Evolutionary conservation across 768 basidiomycete species (phyloP).

Genomic region (Obba rivulosa): DNA sequence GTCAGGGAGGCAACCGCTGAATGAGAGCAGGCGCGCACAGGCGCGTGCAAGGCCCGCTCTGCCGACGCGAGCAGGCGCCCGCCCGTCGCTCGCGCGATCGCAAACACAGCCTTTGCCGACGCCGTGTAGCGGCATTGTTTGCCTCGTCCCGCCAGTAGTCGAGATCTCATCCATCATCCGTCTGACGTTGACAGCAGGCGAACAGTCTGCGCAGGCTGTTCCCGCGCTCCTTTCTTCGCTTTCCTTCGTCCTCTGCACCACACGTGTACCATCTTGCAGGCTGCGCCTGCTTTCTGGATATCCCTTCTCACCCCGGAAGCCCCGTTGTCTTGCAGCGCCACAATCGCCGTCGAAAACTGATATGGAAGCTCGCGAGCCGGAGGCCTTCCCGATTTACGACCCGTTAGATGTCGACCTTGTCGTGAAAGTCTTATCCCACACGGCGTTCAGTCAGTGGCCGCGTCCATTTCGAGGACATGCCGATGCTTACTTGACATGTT

Average conservation of each 20-base stretch:
- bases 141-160: too few species aligned
- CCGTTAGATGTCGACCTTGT: conserved; percentile 71
- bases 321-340: too few species aligned
- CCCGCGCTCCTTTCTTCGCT: conserved; percentile 1
- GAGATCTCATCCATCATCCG: too few species aligned
- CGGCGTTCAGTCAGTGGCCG: conserved; percentile 65
- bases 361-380: conserved; percentile 22
- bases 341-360: background rate
- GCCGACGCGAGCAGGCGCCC: too few species aligned
- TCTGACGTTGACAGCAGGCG: too few species aligned
- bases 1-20: too few species aligned
- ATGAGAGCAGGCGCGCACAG: too few species aligned
- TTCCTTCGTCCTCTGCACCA: background rate
- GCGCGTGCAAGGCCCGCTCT: too few species aligned
- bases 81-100: too few species aligned
- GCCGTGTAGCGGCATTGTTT: too few species aligned
- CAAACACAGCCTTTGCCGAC: too few species aligned
- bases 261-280: conserved; percentile 1
- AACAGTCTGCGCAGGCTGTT: background rate
- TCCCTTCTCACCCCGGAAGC: background rate
- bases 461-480: background rate
- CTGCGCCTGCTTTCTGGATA: conserved; percentile 12
- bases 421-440: conserved; percentile 73
- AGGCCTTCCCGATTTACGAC: conserved; percentile 57
- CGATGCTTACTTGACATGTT: background rate